These are phyloP conservation scores for Pichia sp. DNA, from an alignment of 1,139 yeast species.

Conservation along the genomic window DNA sequence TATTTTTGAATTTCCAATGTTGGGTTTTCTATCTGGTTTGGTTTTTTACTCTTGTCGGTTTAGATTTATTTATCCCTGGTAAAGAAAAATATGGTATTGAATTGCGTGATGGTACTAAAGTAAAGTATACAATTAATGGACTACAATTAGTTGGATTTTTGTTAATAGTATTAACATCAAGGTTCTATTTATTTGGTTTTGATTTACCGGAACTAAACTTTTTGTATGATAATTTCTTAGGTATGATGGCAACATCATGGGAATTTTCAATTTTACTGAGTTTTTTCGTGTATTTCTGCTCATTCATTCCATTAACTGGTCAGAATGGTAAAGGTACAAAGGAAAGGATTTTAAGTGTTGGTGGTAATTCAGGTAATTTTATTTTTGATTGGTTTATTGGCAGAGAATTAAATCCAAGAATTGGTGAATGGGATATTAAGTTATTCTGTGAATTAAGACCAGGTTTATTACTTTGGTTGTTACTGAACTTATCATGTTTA, in stretches of 20 bases:
- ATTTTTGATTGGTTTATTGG: constrained; percentile 97
- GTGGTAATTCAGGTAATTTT: constrained; percentile 75
- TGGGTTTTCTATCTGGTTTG: constrained; percentile 69
- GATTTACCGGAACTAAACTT: constrained; percentile 75
- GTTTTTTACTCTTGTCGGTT: constrained; percentile 58
- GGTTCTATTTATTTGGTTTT: constrained; percentile 47
- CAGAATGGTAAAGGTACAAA: constrained; percentile 48
- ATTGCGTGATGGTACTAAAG: constrained; percentile 67
- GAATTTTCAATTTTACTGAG: constrained; percentile 62
- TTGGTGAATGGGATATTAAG: constrained; percentile 82
- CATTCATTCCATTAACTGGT: constrained; percentile 52
- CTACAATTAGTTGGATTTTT: constrained; percentile 47
- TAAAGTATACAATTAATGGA: constrained; percentile 82
- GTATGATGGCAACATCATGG: constrained; percentile 57
- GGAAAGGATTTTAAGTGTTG: constrained; percentile 71
- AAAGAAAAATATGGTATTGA: constrained; percentile 55
- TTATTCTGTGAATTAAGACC: constrained; percentile 92
- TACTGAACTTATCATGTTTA: constrained; percentile 70
- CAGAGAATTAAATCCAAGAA: constrained; percentile 87
- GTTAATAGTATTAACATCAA: constrained; percentile 40
- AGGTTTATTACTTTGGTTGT: constrained; percentile 81
- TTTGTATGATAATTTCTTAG: constrained; percentile 61
- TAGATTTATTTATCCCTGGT: constrained; percentile 76
- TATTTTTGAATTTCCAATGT: constrained; percentile 30
- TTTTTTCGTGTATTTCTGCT: constrained; percentile 54